Evolutionary conservation across 2,329 filamentous ascomycete genomes (phyloP).

Genomic region (Sclerotinia glacialis): DNA sequence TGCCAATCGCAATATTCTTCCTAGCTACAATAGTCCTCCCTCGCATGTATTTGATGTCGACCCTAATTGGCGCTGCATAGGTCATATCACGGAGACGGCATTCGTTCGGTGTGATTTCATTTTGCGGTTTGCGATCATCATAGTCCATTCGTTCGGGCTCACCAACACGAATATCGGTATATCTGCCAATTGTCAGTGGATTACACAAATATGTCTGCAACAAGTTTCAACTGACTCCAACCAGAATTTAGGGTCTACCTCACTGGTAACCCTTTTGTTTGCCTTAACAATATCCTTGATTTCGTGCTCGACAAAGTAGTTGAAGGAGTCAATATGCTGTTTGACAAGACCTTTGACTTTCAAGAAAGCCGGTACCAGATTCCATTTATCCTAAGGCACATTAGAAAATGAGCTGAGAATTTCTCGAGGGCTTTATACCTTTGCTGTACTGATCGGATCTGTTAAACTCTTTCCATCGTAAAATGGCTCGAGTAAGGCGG

Average conservation of each 20-base stretch:
- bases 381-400: constrained; percentile 85
- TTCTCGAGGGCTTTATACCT: constrained; percentile 30
- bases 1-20: constrained; percentile 76
- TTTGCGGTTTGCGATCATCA: constrained; percentile 66
- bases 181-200: constrained; percentile 40
- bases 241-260: constrained; percentile 90
- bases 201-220: neutral
- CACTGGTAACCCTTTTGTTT: constrained; percentile 83
- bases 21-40: constrained; percentile 73
- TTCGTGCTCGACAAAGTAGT: constrained; percentile 95
- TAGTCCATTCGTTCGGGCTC: constrained; percentile 75
- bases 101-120: constrained; percentile 88
- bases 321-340: constrained; percentile 87
- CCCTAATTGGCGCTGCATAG: constrained; percentile 91
- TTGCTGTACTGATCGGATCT: constrained; percentile 66
- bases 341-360: constrained; percentile 96
- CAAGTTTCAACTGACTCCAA: constrained; percentile 56
- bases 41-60: constrained; percentile 87
- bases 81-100: constrained; percentile 95
- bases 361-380: constrained; percentile 92
- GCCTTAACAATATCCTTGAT: constrained; percentile 95
- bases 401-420: constrained; percentile 24
- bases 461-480: constrained; percentile 67
- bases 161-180: constrained; percentile 85
- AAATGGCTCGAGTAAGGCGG: constrained; percentile 65